These are phyloP conservation scores for Pseudocercospora ulei DNA, from an alignment of 2,329 filamentous ascomycete species.

Conservation along the genomic window DNA sequence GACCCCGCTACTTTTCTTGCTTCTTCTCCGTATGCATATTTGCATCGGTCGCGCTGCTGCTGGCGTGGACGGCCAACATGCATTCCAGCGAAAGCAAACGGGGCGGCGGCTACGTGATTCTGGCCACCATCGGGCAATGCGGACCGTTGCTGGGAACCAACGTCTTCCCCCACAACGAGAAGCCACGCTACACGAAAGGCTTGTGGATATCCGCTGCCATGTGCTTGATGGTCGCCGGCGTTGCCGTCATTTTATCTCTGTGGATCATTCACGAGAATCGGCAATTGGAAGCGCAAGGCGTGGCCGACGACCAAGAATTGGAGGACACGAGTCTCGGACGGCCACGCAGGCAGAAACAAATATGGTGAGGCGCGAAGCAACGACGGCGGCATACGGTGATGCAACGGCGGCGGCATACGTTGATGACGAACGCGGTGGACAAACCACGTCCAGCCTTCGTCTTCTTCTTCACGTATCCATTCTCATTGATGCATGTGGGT, in stretches of 20 bases:
- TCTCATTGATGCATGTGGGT: not conserved
- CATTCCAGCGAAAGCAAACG: constrained; percentile 35
- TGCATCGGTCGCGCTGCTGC: constrained; percentile 32
- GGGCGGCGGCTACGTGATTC: constrained; percentile 34
- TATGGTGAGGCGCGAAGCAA: constrained; percentile 9
- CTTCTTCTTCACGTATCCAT: not conserved
- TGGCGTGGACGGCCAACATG: constrained; percentile 36
- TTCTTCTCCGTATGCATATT: constrained; percentile 38
- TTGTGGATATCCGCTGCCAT: constrained; percentile 53
- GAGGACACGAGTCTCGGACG: constrained; percentile 21
- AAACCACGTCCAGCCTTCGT: not conserved
- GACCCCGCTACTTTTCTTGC: constrained; percentile 34
- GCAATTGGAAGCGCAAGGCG: constrained; percentile 46
- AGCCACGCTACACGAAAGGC: constrained; percentile 46
- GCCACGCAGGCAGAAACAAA: constrained; percentile 11
- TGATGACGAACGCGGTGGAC: too few relatives aligned
- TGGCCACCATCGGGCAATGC: constrained; percentile 50
- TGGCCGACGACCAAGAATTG: constrained; percentile 24
- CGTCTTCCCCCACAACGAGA: constrained; percentile 48
- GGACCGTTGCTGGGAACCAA: constrained; percentile 55
- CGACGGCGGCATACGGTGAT: constrained; percentile 1
- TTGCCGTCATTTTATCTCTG: constrained; percentile 47
- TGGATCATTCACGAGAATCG: constrained; percentile 53
- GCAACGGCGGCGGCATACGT: too few relatives aligned
- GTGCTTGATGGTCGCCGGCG: constrained; percentile 50